Conservation (phyloP, 1,284 basidiomycete genomes). For the Ganoderma boninense region DNA sequence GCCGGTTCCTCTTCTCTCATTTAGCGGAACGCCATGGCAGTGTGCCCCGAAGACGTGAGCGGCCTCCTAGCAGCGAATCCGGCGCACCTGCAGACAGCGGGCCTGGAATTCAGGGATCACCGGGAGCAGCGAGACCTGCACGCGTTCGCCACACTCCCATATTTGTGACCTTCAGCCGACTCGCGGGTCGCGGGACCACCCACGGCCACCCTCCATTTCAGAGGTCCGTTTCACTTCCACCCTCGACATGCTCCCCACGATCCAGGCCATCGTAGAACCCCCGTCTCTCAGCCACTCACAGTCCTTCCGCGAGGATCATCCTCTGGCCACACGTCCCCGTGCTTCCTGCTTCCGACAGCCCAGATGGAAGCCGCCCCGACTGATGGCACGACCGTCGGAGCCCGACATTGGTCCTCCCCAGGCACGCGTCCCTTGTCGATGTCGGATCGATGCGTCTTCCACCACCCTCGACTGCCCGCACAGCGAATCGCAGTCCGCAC, state of each 20-base stretch:
- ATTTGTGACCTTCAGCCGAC: constrained; percentile 21
- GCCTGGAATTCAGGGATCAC: constrained; percentile 12
- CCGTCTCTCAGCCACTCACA: constrained; percentile 21
- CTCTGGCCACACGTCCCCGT: constrained; percentile 30
- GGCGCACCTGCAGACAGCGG: not conserved
- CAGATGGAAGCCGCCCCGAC: constrained; percentile 27
- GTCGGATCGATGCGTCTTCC: constrained; percentile 30
- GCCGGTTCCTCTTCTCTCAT: constrained; percentile 10
- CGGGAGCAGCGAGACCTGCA: constrained; percentile 11
- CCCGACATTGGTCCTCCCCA: constrained; percentile 18
- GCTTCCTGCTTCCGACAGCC: constrained; percentile 28
- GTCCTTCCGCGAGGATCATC: constrained; percentile 15
- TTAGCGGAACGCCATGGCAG: constrained; percentile 16
- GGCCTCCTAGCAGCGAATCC: constrained; percentile 3
- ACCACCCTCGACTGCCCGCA: constrained; percentile 8
- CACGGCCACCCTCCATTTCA: constrained; percentile 31
- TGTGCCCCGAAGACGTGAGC: constrained; percentile 16
- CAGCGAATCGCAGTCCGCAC: constrained; percentile 21
- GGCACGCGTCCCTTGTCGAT: constrained; percentile 27
- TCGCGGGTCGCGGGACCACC: constrained; percentile 20
- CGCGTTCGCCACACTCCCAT: constrained; percentile 16
- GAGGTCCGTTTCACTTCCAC: constrained; percentile 30
- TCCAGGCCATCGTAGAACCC: constrained; percentile 24
- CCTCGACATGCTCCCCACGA: constrained; percentile 22
- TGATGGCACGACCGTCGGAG: constrained; percentile 6